Evolutionary conservation across 768 basidiomycete genomes (phyloP).

Genomic region (Pleurotus djamor): DNA sequence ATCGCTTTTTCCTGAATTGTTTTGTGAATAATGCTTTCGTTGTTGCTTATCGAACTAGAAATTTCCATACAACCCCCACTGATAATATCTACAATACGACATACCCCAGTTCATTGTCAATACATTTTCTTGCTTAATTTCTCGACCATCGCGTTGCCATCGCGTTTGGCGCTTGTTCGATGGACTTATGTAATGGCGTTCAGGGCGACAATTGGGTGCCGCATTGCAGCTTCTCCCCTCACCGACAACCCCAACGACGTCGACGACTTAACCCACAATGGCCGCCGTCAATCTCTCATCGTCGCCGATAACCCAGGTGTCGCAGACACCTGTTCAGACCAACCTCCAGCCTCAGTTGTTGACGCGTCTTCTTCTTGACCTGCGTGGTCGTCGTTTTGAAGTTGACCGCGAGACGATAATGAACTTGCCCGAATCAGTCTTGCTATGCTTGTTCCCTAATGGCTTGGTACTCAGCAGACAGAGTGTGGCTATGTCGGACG

Average conservation of each 20-base stretch:
- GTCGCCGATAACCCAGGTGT: conserved; percentile 59
- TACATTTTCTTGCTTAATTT: too few relatives aligned
- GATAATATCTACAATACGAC: too few relatives aligned
- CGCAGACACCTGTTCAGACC: conserved; percentile 62
- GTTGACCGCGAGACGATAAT: conserved; percentile 98
- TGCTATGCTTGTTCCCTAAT: conserved; percentile 96
- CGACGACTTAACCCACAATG: conserved; percentile 18
- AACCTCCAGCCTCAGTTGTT: conserved; percentile 86
- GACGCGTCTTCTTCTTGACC: conserved; percentile 86
- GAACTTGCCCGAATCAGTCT: conserved; percentile 96
- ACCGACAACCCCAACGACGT: neutral
- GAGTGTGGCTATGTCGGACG: conserved; percentile 71
- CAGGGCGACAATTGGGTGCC: neutral
- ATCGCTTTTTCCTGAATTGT: too few relatives aligned
- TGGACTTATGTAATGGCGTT: neutral
- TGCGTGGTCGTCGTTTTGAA: conserved; percentile 87
- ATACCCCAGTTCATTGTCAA: too few relatives aligned
- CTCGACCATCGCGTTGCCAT: too few relatives aligned
- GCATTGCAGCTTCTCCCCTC: neutral
- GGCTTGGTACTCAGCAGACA: conserved; percentile 92
- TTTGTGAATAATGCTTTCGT: neutral
- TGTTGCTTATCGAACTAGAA: neutral
- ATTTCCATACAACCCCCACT: too few relatives aligned
- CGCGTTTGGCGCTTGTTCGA: too few relatives aligned
- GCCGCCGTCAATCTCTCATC: conserved; percentile 39